A percentile compares a stretch with the other conserved stretches of the same genome.
Evolutionary conservation across 352 stramenopile genomes (phyloP).

Genomic region (Phytophthora sp.): DNA sequence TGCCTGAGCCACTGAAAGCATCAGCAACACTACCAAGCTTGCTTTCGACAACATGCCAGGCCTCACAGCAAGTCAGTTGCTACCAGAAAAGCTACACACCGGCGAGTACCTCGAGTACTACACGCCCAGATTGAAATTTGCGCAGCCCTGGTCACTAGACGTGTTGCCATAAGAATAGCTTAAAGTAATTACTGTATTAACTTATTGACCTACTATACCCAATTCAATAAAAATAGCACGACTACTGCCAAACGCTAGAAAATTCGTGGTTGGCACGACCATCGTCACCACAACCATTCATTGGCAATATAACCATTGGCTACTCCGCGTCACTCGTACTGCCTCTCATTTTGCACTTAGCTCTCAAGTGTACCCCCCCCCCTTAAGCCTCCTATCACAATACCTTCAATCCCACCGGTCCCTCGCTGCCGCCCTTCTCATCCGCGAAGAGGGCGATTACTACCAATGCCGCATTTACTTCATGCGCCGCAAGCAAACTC

Average conservation of each 20-base stretch:
- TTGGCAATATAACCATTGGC: neutral
- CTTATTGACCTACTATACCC: neutral
- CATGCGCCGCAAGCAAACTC: conserved; percentile 16
- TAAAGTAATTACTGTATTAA: neutral
- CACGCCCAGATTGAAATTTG: no score
- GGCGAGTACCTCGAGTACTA: no score
- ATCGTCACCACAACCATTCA: neutral
- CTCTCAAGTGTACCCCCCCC: neutral
- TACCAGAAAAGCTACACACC: no score
- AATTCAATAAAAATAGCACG: neutral
- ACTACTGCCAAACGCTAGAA: neutral
- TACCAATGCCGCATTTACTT: conserved; percentile 15
- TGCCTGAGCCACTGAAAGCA: no score
- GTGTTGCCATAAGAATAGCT: conserved; percentile 5
- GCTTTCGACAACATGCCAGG: no score
- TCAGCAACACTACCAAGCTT: no score
- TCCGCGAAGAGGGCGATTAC: conserved; percentile 13
- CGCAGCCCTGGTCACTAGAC: no score
- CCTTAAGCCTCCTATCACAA: neutral
- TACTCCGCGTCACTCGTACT: neutral
- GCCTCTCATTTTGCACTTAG: neutral
- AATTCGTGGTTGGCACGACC: neutral
- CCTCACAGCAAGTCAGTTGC: no score
- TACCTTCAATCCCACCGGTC: neutral
- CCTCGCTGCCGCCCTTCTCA: conserved; percentile 3